These are phyloP conservation scores for Coemansia sp. DNA, from an alignment of 192 early-diverging fungal species.

Conservation along the genomic window DNA sequence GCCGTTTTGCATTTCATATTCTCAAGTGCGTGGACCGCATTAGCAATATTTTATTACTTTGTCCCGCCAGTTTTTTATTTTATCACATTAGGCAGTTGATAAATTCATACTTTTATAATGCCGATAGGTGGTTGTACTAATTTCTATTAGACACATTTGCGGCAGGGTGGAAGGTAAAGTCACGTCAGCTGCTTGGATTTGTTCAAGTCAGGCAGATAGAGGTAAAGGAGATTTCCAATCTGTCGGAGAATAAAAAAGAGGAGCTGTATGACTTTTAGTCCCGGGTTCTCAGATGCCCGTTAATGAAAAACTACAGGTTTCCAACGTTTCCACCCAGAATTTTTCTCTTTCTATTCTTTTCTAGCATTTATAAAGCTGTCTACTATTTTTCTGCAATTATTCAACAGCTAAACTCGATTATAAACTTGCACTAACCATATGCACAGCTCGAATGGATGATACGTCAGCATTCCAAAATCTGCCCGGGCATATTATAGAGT, in stretches of 20 bases:
- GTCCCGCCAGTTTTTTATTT: background rate
- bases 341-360: background rate
- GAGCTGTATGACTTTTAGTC: background rate
- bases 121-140: background rate
- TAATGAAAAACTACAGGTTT: too few relatives aligned
- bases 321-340: background rate
- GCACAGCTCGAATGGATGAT: background rate
- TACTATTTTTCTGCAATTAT: background rate
- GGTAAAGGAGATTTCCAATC: background rate
- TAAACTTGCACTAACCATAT: background rate
- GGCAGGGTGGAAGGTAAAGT: background rate
- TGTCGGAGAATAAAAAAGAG: background rate
- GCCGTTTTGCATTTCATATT: slow-evolving; percentile 1
- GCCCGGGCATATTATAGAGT: slow-evolving; percentile 4
- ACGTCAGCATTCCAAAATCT: background rate
- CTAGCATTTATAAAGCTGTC: background rate
- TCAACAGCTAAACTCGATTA: background rate
- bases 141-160: background rate
- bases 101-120: background rate
- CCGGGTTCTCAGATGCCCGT: background rate
- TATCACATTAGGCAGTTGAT: background rate
- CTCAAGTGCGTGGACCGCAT: background rate
- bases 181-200: background rate
- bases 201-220: background rate
- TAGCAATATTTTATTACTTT: background rate